Conservation (phyloP, 768 basidiomycete genomes). For the Multifurca ochricompacta region DNA sequence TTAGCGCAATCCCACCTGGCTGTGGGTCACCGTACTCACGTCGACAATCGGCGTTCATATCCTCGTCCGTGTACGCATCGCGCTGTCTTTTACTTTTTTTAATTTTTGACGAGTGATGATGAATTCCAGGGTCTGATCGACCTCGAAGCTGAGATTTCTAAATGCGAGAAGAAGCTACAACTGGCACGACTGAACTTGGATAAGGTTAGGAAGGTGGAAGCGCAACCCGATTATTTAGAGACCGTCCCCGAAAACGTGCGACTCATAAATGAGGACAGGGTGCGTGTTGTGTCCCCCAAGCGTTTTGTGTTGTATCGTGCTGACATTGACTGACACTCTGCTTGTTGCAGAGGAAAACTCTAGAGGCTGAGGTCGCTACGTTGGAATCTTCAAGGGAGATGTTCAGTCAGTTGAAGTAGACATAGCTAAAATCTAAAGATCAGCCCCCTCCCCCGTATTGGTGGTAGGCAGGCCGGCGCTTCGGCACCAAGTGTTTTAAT, state of each 20-base stretch:
- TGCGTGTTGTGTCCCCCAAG: conserved; percentile 30
- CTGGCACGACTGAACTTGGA: conserved; percentile 59
- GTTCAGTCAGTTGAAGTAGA: conserved; percentile 59
- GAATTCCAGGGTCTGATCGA: conserved; percentile 74
- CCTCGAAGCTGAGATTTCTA: conserved; percentile 78
- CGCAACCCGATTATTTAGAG: conserved; percentile 67
- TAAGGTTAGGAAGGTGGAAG: conserved; percentile 68
- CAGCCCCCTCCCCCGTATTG: no score
- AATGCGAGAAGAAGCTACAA: conserved; percentile 85
- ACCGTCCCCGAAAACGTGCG: conserved; percentile 78
- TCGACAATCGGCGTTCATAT: conserved; percentile 70
- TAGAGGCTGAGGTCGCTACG: conserved; percentile 74
- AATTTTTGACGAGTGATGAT: not conserved
- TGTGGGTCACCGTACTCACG: conserved; percentile 81
- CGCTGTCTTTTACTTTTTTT: not conserved
- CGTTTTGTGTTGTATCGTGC: no score
- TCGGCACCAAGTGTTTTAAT: no score
- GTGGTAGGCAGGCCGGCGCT: no score
- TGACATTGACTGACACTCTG: no score
- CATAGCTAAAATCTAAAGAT: no score
- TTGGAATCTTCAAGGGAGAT: conserved; percentile 64
- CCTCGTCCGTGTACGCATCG: conserved; percentile 70
- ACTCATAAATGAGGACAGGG: conserved; percentile 73
- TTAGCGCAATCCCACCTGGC: conserved; percentile 72
- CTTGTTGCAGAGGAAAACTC: conserved; percentile 62